Percentiles rank a stretch among this genome's conserved stretches.
phyloP scores from a whole-genome alignment of 495 filamentous ascomycete species.

The Aspergillus nidulans region DNA sequence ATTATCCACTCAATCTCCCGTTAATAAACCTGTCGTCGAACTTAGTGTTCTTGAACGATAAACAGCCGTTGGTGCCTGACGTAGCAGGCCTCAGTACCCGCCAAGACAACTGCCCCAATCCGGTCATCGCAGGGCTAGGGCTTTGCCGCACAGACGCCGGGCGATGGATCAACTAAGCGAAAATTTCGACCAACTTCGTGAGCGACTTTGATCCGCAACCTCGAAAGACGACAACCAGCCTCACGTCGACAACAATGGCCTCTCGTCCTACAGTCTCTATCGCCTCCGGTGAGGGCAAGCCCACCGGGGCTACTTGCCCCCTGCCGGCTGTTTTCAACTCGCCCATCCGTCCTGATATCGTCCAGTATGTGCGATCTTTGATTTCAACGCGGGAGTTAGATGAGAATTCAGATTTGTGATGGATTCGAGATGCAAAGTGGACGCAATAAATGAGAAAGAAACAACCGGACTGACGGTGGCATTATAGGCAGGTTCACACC shows the following conservation, averaged over 20 bases:
- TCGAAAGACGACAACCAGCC: slow-evolving; percentile 43
- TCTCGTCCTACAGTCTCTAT: slow-evolving; percentile 93
- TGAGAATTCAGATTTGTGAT: slow-evolving; percentile 13
- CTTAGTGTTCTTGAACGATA: background rate
- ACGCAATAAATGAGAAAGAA: background rate
- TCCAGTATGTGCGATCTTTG: slow-evolving; percentile 61
- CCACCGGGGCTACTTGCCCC: slow-evolving; percentile 79
- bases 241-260: slow-evolving; percentile 65
- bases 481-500: slow-evolving; percentile 75
- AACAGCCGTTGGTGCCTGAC: slow-evolving; percentile 4
- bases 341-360: slow-evolving; percentile 97
- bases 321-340: slow-evolving; percentile 92
- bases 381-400: slow-evolving; percentile 13
- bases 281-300: slow-evolving; percentile 84
- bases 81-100: background rate
- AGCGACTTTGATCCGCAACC: slow-evolving; percentile 40
- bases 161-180: slow-evolving; percentile 36
- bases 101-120: slow-evolving; percentile 11
- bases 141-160: slow-evolving; percentile 26
- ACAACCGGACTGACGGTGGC: slow-evolving; percentile 35
- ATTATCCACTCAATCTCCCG: too few species aligned
- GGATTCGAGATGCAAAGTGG: background rate
- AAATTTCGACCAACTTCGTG: slow-evolving; percentile 44
- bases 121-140: slow-evolving; percentile 37
- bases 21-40: too few species aligned